Evolutionary conservation across 345 rosid genomes (phyloP), one percentile per base, ranked within the genome.

Genomic region (Gossypium stocksii): DNA sequence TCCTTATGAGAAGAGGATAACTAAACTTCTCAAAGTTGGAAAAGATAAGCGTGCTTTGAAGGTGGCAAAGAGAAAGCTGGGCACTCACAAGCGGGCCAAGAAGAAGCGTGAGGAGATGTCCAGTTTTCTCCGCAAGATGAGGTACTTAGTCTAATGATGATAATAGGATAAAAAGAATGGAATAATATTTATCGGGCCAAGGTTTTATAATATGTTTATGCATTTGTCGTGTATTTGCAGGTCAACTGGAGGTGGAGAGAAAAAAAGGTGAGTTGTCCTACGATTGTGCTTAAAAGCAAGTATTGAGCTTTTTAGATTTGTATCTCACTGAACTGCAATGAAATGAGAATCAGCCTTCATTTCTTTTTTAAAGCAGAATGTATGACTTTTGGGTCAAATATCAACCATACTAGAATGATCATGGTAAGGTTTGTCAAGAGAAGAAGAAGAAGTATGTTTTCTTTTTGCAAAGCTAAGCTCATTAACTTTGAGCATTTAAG

Each of bases 101-200:
- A 81, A 75, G 83, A 87, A 87, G 90, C 77, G 88, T 10, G 90
- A 87, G 74, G 90, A 87, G 75, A 83, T 85, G 90, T 76, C 88
- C 19, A 77, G n/a, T 23, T 81, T 75, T 54, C 79, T 83, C 63
- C 82, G 85, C 71, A 87, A 87, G 88, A 80, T 83, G 83, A 85
- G 88, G 88, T 80, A 51, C 48, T 27, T 6, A n/a, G 22, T 34
- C 3, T 45, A 9, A 2, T 9, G 9, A 69, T 46, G 3, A 16
- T 17, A 25, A 25, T 0, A 0, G 14, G 9, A 20, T 57, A 53
- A 53, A 27, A 27, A 27, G 27, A 27, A 27, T 27, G 29, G 29
- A 27, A 27, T 3, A 2, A 17, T 53, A 6, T 17, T 53, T 53
- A 1, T 17, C 58, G 58, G 20, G n/a, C 9, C 1, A 17, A 54